A percentile compares a stretch with the other conserved stretches of the same genome.
Evolutionary conservation across 2,329 filamentous ascomycete species (phyloP).

Genomic region (Phoma sp.): DNA sequence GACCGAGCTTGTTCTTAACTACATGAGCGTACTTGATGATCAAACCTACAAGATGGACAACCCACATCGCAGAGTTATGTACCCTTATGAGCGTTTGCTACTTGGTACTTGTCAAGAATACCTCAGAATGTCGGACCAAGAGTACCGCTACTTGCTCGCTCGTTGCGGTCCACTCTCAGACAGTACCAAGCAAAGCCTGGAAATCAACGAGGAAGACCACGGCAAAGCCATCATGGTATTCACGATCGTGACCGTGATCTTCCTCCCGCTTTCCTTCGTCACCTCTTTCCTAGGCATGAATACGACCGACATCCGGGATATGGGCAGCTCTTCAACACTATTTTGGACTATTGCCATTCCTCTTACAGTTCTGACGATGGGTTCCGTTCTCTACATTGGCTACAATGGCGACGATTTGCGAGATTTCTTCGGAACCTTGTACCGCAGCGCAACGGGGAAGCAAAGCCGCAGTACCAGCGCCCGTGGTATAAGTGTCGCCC

Average conservation of each 20-base stretch:
- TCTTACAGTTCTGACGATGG: conserved; percentile 35
- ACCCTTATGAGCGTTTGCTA: conserved; percentile 30
- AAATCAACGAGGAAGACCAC: conserved; percentile 47
- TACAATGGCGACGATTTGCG: conserved; percentile 40
- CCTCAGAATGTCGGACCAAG: conserved; percentile 27
- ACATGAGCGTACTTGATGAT: conserved; percentile 33
- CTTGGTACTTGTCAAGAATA: conserved; percentile 30
- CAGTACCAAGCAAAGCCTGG: conserved; percentile 41
- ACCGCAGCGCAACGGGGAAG: conserved; percentile 27
- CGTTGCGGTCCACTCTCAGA: conserved; percentile 40
- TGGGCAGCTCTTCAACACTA: conserved; percentile 46
- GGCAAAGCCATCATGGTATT: conserved; percentile 54
- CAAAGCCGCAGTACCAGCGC: conserved; percentile 18
- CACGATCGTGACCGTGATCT: conserved; percentile 53
- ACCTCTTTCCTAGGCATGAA: conserved; percentile 53
- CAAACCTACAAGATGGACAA: conserved; percentile 28
- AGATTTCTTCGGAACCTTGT: conserved; percentile 16
- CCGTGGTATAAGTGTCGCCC: conserved; percentile 33
- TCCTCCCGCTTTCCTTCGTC: conserved; percentile 54
- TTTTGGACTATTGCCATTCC: conserved; percentile 49
- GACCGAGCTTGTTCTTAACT: conserved; percentile 33
- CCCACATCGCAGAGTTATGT: conserved; percentile 28
- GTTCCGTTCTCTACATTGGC: conserved; percentile 32
- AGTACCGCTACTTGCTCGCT: conserved; percentile 31
- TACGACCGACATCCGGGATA: conserved; percentile 49